Conservation (phyloP, 2,329 filamentous ascomycete genomes). For the Aspergillus sp. region DNA sequence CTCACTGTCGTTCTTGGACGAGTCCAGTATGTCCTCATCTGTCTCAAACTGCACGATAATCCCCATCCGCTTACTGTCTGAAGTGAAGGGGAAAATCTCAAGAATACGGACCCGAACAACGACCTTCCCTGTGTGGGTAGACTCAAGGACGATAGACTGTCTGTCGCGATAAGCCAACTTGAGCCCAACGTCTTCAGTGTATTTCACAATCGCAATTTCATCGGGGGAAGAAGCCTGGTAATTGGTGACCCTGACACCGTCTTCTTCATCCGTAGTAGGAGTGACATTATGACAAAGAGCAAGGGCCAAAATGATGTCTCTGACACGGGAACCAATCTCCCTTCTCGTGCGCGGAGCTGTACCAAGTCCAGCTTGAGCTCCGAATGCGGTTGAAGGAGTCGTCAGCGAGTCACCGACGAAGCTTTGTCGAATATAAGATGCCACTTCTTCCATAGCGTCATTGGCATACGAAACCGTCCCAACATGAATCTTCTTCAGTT, state of each 20-base stretch:
- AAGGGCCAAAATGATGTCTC: slow-evolving; percentile 88
- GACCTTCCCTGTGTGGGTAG: slow-evolving; percentile 68
- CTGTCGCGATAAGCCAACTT: slow-evolving; percentile 83
- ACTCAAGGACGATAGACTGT: slow-evolving; percentile 79
- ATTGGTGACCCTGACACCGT: slow-evolving; percentile 73
- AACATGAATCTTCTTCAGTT: slow-evolving; percentile 97
- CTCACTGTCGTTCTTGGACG: slow-evolving; percentile 64
- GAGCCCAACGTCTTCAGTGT: slow-evolving; percentile 90
- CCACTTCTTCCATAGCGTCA: slow-evolving; percentile 97
- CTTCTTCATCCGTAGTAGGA: slow-evolving; percentile 80
- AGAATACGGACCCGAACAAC: slow-evolving; percentile 86
- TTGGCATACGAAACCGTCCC: slow-evolving; percentile 98
- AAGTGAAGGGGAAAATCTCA: slow-evolving; percentile 96
- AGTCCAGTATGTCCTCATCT: slow-evolving; percentile 52
- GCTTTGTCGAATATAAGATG: slow-evolving; percentile 79
- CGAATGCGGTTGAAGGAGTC: slow-evolving; percentile 73
- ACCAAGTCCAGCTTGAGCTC: slow-evolving; percentile 57
- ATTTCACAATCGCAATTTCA: slow-evolving; percentile 95
- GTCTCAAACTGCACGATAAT: slow-evolving; percentile 87
- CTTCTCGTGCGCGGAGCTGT: slow-evolving; percentile 79
- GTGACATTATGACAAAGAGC: slow-evolving; percentile 97
- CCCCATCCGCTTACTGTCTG: slow-evolving; percentile 97
- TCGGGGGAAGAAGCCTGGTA: slow-evolving; percentile 98
- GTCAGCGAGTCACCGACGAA: slow-evolving; percentile 66
- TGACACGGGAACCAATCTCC: slow-evolving; percentile 90